phyloP scores from a whole-genome alignment of 2,329 filamentous ascomycete species.

The Chrysoporthe cubensis region DNA sequence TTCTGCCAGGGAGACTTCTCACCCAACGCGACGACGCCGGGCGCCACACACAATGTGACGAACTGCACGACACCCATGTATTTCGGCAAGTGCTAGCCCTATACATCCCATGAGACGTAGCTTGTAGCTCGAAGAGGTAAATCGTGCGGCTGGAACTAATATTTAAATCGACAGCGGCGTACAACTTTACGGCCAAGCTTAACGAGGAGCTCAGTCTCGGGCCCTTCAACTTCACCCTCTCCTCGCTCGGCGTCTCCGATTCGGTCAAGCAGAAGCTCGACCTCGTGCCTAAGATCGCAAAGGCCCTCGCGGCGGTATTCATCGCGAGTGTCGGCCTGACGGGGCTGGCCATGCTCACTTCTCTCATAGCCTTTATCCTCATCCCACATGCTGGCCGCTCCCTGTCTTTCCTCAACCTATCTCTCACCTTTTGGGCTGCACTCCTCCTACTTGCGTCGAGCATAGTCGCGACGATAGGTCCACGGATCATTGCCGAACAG shows the following conservation, averaged over 20 bases:
- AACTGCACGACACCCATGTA: conserved; percentile 34
- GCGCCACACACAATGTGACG: conserved; percentile 33
- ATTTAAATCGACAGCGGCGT: conserved; percentile 14
- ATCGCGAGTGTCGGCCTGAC: conserved; percentile 30
- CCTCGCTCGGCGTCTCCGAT: conserved; percentile 30
- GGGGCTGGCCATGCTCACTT: conserved; percentile 29
- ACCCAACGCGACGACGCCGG: conserved; percentile 31
- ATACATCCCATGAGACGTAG: not conserved
- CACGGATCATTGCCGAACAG: conserved; percentile 45
- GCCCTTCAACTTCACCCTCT: conserved; percentile 29
- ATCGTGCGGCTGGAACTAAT: not conserved
- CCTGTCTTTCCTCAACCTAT: conserved; percentile 43
- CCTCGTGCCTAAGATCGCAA: conserved; percentile 29
- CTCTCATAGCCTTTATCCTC: conserved; percentile 25
- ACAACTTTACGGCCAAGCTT: conserved; percentile 30
- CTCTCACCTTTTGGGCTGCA: conserved; percentile 42
- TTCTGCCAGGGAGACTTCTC: conserved; percentile 37
- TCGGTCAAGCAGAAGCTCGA: conserved; percentile 30
- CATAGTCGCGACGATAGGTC: conserved; percentile 47
- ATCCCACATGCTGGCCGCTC: conserved; percentile 23
- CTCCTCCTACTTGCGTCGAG: conserved; percentile 46
- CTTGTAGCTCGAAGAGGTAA: not conserved
- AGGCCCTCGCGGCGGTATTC: conserved; percentile 31
- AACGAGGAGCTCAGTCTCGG: conserved; percentile 31
- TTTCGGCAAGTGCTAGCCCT: conserved; percentile 18